phyloP scores from a whole-genome alignment of 768 basidiomycete species.

The Phylloporus sp. region DNA sequence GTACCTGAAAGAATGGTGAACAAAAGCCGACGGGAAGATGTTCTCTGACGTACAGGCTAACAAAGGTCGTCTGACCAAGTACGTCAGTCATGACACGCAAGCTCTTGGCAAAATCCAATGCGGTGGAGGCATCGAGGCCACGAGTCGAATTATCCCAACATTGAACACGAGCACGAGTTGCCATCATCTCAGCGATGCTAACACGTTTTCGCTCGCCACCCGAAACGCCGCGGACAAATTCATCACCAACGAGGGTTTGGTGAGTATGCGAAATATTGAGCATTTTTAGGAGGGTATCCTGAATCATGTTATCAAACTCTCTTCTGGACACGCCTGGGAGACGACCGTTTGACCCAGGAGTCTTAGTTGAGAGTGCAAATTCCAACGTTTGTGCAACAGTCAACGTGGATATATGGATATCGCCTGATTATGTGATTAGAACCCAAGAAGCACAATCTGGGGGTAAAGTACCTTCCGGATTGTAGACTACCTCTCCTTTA shows the following conservation, averaged over 20 bases:
- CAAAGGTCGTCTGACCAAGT: conserved; percentile 74
- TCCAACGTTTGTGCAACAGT: conserved; percentile 73
- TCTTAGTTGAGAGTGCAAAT: conserved; percentile 69
- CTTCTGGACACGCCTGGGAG: conserved; percentile 61
- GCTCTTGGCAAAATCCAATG: conserved; percentile 78
- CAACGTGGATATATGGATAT: conserved; percentile 77
- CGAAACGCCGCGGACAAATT: conserved; percentile 76
- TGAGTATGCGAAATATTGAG: conserved; percentile 80
- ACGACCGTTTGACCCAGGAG: conserved; percentile 68
- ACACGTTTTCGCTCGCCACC: conserved; percentile 80
- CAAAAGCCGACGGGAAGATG: not conserved
- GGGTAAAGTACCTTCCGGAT: conserved; percentile 53
- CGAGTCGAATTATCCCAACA: conserved; percentile 83
- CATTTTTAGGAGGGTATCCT: conserved; percentile 64
- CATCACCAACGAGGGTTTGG: conserved; percentile 79
- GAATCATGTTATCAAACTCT: conserved; percentile 51
- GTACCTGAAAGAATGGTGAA: conserved; percentile 38
- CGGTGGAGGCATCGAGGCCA: conserved; percentile 82
- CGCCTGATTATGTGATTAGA: conserved; percentile 43
- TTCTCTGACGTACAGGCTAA: conserved; percentile 51
- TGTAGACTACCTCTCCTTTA: conserved; percentile 76
- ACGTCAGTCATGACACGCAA: conserved; percentile 81
- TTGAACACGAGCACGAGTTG: conserved; percentile 73
- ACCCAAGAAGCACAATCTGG: not conserved
- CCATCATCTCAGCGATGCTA: conserved; percentile 84